Base-by-base conservation (phyloP, 1,284 basidiomycete genomes). In the Calocybe gambosa region DNA sequence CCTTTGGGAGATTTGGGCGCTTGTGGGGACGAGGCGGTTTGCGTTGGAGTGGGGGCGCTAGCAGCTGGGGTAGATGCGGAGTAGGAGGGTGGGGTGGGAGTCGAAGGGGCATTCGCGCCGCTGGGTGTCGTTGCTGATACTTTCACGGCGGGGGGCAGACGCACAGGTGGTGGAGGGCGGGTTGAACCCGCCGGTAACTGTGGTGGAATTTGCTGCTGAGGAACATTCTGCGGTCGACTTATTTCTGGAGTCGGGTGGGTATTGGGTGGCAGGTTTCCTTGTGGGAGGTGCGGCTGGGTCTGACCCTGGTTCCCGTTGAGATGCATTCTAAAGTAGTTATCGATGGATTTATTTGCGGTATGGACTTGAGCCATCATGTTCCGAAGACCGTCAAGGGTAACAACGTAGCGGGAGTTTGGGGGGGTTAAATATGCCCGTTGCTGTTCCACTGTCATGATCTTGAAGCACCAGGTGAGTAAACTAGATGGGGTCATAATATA, bases 1-100 rank as follows among this genome's bases (percentile, higher is more conserved):
- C 57, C 57, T 53, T 77, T 77, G 1, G 78, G 78, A 5, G 78
- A 80, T 58, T 74, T 80, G 2, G 73, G 67, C 4, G 69, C 68
- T 50, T 71, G 69, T 0, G 78, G 77, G 8, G 73, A 72, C 6
- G 74, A 67, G 16, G 62, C 60, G 46, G 66, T 66, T 26, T 65
- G 63, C 20, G 68, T 73, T 2, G 78, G 70, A 4, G 79, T 81
- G 0, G 70, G 59, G 1, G 75, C 67, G 50, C 66, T 76, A 5
- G 75, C 66, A 35, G 67, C 72, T 10, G 82, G 79, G 1, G 83
- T 81, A 0, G 77, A 46, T 5, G 50, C 50, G 1, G 55, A 47
- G 49, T 54, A 53, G 7, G 52, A 36, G 23, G 68, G 67, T 4
- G 75, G 67, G 1, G 71, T 65, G 28, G 71, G 66, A 8, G 69